These are phyloP conservation scores for Termitomyces sp. DNA, from an alignment of 768 basidiomycete species.

Conservation along the genomic window DNA sequence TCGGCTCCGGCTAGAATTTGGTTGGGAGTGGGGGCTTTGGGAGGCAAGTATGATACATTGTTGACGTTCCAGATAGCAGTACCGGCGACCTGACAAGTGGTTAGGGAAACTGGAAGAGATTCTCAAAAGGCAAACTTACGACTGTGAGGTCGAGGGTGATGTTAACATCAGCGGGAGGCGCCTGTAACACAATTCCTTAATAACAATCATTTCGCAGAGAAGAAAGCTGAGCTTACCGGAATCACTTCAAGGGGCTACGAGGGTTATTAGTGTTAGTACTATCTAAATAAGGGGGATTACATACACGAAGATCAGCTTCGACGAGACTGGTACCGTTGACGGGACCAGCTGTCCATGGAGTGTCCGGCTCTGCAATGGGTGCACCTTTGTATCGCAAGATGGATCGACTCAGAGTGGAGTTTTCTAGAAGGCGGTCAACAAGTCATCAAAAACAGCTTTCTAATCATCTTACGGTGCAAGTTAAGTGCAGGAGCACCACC, in stretches of 20 bases:
- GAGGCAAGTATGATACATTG: slow-evolving; percentile 24
- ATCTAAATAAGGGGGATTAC: not conserved
- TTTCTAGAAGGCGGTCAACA: slow-evolving; percentile 8
- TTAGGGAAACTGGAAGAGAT: not conserved
- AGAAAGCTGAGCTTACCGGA: not conserved
- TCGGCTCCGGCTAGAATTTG: slow-evolving; percentile 34
- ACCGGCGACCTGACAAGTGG: slow-evolving; percentile 10
- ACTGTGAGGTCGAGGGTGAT: slow-evolving; percentile 19
- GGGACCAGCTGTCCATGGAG: slow-evolving; percentile 19
- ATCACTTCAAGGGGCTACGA: slow-evolving; percentile 8
- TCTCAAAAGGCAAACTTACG: slow-evolving; percentile 5
- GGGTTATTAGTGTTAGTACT: not conserved
- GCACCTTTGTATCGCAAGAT: slow-evolving; percentile 34
- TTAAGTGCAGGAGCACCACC: slow-evolving; percentile 25
- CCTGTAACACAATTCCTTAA: slow-evolving; percentile 2
- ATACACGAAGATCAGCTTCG: slow-evolving; percentile 12
- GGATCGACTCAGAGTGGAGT: slow-evolving; percentile 20
- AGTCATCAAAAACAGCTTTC: no score
- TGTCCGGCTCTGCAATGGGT: slow-evolving; percentile 21
- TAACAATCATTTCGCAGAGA: not conserved
- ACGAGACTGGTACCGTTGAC: slow-evolving; percentile 9
- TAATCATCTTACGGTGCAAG: slow-evolving; percentile 20
- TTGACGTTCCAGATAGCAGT: slow-evolving; percentile 26
- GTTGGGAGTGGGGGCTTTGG: slow-evolving; percentile 22
- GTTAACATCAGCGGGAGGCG: slow-evolving; percentile 20